Percentiles rank a stretch among this genome's conserved stretches.
phyloP scores from a whole-genome alignment of 164 flowering plant genomes.

The Magnolia sinica region DNA sequence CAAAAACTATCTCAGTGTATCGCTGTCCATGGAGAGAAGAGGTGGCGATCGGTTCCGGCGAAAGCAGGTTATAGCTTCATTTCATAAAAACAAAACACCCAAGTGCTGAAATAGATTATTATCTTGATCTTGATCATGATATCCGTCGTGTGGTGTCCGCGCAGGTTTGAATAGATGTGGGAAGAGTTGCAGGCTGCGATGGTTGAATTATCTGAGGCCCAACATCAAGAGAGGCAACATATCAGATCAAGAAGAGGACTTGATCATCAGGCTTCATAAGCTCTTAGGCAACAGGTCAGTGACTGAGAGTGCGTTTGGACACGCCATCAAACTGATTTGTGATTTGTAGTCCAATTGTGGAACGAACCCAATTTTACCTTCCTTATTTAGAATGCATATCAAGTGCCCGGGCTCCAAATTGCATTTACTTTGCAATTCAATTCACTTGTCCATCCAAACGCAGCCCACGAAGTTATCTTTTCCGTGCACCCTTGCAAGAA shows the following conservation, averaged over 20 bases:
- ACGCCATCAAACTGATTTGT: neutral
- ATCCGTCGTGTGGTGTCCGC: neutral
- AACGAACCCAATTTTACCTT: neutral
- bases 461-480: no score
- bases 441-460: no score
- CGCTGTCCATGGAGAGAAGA: conserved; percentile 24
- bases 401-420: neutral
- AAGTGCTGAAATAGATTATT: neutral
- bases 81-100: neutral
- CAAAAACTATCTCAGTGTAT: conserved; percentile 20
- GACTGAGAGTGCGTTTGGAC: neutral
- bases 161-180: conserved; percentile 40
- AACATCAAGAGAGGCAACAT: conserved; percentile 35
- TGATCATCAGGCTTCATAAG: conserved; percentile 28
- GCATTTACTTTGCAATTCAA: no score
- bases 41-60: conserved; percentile 30
- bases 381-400: neutral
- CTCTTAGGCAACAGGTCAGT: conserved; percentile 31
- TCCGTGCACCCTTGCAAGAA: no score
- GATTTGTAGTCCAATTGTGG: neutral
- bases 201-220: conserved; percentile 35
- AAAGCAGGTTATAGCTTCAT: conserved; percentile 23
- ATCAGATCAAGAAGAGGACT: conserved; percentile 29
- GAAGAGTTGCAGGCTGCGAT: conserved; percentile 30
- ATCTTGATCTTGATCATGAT: neutral